Conservation (phyloP, 768 basidiomycete species). For the Candolleomyces aberdarensis region DNA sequence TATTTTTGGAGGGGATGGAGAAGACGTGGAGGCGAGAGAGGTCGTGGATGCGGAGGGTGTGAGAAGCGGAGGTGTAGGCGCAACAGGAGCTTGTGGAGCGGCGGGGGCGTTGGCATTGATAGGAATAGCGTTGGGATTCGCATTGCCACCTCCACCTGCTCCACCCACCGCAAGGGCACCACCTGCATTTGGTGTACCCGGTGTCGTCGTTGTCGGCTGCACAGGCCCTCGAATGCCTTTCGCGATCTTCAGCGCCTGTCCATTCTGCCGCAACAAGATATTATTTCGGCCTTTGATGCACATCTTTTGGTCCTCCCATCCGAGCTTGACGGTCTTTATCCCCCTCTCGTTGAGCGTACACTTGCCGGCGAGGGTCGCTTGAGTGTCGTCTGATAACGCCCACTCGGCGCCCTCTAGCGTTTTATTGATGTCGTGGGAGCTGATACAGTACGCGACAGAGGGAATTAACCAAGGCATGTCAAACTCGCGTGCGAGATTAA, state of each 20-base stretch:
- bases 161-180: not conserved
- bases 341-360: not conserved
- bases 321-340: slow-evolving; percentile 14
- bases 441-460: slow-evolving; percentile 33
- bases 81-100: too few species aligned
- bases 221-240: not conserved
- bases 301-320: slow-evolving; percentile 24
- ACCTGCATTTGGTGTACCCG: not conserved
- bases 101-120: too few species aligned
- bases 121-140: not conserved
- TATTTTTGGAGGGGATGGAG: slow-evolving; percentile 5
- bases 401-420: slow-evolving; percentile 33
- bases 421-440: slow-evolving; percentile 33
- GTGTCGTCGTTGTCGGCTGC: not conserved
- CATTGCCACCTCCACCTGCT: too few species aligned
- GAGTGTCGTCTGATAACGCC: not conserved
- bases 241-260: slow-evolving; percentile 1
- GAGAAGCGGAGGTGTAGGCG: too few species aligned
- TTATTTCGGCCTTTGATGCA: slow-evolving; percentile 24
- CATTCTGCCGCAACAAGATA: slow-evolving; percentile 4
- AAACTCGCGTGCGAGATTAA: slow-evolving; percentile 31
- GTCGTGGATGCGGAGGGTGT: too few species aligned
- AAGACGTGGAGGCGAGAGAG: too few species aligned
- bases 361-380: not conserved
- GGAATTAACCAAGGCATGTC: slow-evolving; percentile 34